These are phyloP conservation scores for Lachnum nothofagi DNA, from an alignment of 2,329 filamentous ascomycete species.

Conservation along the genomic window DNA sequence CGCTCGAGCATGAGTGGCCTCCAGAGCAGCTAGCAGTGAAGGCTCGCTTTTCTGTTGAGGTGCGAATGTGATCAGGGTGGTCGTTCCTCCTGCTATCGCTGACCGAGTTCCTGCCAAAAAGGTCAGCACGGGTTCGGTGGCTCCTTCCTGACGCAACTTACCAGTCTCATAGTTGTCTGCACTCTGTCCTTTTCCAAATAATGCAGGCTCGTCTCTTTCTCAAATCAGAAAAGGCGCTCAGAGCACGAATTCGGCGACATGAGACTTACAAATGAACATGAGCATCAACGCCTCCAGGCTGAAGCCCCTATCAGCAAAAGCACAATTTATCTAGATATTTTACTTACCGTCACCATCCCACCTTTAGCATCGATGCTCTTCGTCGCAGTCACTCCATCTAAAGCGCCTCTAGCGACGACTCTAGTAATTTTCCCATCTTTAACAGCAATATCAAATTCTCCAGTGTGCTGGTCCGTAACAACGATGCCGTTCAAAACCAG, in stretches of 20 bases:
- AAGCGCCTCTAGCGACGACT: constrained; percentile 32
- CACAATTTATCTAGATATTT: not conserved
- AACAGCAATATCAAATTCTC: constrained; percentile 39
- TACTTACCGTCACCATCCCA: constrained; percentile 39
- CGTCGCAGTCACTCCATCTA: constrained; percentile 29
- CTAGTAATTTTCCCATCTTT: constrained; percentile 38
- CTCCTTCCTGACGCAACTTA: constrained; percentile 3
- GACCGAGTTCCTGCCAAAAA: constrained; percentile 36
- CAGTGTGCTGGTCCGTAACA: constrained; percentile 36
- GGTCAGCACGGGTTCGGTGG: constrained; percentile 10
- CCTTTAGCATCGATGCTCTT: constrained; percentile 38
- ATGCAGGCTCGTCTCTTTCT: constrained; percentile 36
- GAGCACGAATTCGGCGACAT: not conserved
- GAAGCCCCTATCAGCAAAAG: not conserved
- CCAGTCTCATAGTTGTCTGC: constrained; percentile 29
- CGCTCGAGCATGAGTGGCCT: constrained; percentile 40
- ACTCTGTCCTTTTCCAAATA: constrained; percentile 36
- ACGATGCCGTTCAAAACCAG: constrained; percentile 40
- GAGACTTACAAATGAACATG: constrained; percentile 40
- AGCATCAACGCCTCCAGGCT: constrained; percentile 41
- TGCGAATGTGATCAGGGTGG: constrained; percentile 45
- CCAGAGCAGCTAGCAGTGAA: constrained; percentile 40
- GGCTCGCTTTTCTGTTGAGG: constrained; percentile 42
- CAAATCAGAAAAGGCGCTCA: not conserved
- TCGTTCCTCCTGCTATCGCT: constrained; percentile 45